Evolutionary conservation across 768 basidiomycete species (phyloP).

Genomic region (Tulasnella sp.): DNA sequence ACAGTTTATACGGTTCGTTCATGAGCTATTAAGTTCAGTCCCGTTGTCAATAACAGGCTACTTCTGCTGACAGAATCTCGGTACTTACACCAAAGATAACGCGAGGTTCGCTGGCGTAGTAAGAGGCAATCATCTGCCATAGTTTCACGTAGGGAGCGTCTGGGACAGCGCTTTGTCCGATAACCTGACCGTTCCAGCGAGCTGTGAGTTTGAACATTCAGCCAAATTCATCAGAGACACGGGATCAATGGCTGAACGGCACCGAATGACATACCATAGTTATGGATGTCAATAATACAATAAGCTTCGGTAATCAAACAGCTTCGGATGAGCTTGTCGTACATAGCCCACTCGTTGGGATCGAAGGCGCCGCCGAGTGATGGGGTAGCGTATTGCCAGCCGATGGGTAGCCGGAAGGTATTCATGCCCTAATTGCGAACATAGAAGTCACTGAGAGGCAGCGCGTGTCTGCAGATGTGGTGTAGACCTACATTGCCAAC

Average conservation of each 20-base stretch:
- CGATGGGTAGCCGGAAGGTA: constrained; percentile 57
- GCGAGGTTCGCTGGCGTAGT: constrained; percentile 43
- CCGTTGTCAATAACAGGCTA: neutral
- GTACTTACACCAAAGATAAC: constrained; percentile 37
- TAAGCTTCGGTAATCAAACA: constrained; percentile 50
- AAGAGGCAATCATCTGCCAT: constrained; percentile 52
- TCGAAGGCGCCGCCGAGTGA: constrained; percentile 44
- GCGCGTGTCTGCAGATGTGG: neutral
- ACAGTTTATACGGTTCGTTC: constrained; percentile 60
- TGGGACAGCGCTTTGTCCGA: constrained; percentile 56
- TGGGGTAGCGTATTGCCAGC: constrained; percentile 48
- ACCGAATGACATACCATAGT: constrained; percentile 1
- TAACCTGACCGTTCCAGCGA: constrained; percentile 53
- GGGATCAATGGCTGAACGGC: neutral
- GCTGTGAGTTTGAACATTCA: constrained; percentile 36
- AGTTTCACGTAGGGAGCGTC: constrained; percentile 52
- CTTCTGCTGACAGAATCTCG: neutral
- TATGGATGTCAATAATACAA: constrained; percentile 51
- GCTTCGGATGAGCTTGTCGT: constrained; percentile 52
- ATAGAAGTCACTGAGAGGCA: neutral
- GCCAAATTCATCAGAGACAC: no score
- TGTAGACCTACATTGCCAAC: constrained; percentile 46
- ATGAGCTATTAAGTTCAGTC: constrained; percentile 37
- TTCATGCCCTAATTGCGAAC: constrained; percentile 41
- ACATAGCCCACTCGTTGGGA: constrained; percentile 46